These are phyloP conservation scores for Exophiala lecanii-corni DNA, from an alignment of 2,329 filamentous ascomycete species.

Conservation along the genomic window DNA sequence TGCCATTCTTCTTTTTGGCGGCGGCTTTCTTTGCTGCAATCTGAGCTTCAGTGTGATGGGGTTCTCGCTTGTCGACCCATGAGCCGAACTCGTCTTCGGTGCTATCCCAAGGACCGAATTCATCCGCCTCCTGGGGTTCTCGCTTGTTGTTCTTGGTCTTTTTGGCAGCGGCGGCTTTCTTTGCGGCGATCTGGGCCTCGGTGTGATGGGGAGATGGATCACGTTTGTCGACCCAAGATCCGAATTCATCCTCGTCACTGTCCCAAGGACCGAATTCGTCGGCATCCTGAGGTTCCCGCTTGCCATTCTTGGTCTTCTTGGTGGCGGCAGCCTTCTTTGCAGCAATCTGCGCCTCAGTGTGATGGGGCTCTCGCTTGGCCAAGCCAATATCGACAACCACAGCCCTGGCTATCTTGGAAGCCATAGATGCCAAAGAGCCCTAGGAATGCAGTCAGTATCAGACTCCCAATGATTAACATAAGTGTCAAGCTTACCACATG, in stretches of 20 bases:
- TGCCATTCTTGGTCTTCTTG: constrained; percentile 1
- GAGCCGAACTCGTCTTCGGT: constrained; percentile 6
- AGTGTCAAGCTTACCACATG: constrained; percentile 5
- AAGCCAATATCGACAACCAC: constrained; percentile 4
- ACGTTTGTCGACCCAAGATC: constrained; percentile 11
- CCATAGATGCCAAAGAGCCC: constrained; percentile 10
- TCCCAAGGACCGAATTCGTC: constrained; percentile 15
- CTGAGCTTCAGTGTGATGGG: constrained; percentile 9
- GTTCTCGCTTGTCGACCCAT: constrained; percentile 8
- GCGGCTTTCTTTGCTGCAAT: constrained; percentile 9
- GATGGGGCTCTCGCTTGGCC: constrained; percentile 4
- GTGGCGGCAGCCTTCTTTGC: constrained; percentile 1
- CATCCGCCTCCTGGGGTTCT: constrained; percentile 2
- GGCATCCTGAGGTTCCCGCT: constrained; percentile 1
- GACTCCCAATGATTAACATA: background rate
- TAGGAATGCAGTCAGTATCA: background rate
- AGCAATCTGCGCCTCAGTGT: constrained; percentile 7
- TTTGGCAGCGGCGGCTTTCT: constrained; percentile 3
- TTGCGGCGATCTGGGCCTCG: constrained; percentile 12
- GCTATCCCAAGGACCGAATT: constrained; percentile 10
- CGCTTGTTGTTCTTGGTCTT: constrained; percentile 3
- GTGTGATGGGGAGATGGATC: constrained; percentile 12
- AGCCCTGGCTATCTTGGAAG: constrained; percentile 7
- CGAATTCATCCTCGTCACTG: constrained; percentile 10
- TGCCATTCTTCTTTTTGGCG: constrained; percentile 1